Conservation (phyloP, 1,139 yeast genomes). For the Scheffersomyces titani region DNA sequence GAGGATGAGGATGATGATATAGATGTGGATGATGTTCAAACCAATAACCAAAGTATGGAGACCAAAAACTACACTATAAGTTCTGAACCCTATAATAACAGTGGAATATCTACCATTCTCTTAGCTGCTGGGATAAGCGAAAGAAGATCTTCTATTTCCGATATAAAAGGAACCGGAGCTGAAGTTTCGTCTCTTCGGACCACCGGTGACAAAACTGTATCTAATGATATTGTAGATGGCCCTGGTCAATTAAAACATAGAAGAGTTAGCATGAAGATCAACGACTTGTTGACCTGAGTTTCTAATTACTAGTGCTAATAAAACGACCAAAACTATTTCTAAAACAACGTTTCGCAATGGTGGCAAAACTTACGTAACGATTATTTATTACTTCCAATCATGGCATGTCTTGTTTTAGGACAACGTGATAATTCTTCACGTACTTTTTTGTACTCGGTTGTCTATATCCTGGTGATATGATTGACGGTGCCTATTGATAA, state of each 20-base stretch:
- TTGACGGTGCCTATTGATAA: neutral
- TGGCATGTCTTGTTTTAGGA: neutral
- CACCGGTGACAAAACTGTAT: neutral
- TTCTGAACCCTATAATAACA: conserved; percentile 2
- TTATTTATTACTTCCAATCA: neutral
- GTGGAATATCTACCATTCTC: conserved; percentile 15
- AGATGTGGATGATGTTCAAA: neutral
- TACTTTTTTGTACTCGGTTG: neutral
- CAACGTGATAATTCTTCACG: neutral
- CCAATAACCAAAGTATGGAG: neutral
- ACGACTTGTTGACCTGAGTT: conserved; percentile 12
- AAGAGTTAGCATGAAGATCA: conserved; percentile 14
- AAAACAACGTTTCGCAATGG: neutral
- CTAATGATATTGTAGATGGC: neutral
- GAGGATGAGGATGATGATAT: neutral
- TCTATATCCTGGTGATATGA: neutral
- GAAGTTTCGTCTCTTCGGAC: neutral
- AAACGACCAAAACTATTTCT: neutral
- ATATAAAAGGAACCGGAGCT: conserved; percentile 3
- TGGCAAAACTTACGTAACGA: neutral
- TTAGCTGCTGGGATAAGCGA: conserved; percentile 14
- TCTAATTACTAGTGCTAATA: neutral
- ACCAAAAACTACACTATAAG: conserved; percentile 5
- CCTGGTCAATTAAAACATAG: conserved; percentile 1
- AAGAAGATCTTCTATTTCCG: neutral